Evolutionary conservation across 1,139 yeast genomes (phyloP), one percentile per base, ranked within the genome.

Genomic region (Wickerhamomyces sp.): DNA sequence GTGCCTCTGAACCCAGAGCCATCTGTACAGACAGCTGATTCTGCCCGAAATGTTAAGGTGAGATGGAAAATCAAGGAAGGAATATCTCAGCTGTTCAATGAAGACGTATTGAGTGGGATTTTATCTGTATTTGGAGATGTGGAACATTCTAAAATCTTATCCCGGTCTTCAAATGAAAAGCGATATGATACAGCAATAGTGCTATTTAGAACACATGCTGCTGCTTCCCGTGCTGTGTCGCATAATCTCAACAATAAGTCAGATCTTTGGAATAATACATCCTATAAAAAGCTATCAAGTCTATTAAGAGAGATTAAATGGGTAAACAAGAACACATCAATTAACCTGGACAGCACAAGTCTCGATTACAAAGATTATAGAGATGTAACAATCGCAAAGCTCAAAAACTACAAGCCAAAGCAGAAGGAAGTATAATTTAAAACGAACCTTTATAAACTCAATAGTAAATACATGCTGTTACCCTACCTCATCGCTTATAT

Each of bases 121-220:
- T 34, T 54, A 37, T 42, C 51, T 2, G 43, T 48, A 3, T 54
- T 54, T 44, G 58, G 58, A 0, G 31, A 19, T 3, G 44, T 52
- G 14, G 47, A 45, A 20, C 12, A 18, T 3, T 42, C 41, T 5
- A 19, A 39, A 19, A 46, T 49, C 14, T 4, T 44, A 5, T 41
- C 44, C 3, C 44, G 45, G 24, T 31, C 36, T 17, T 30, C 45
- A 4, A 36, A 20, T 3, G 45, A 49, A 2, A 35, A 28, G 12
- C 44, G 40, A 25, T 45, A 48, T 27, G 49, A 49, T 19, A 17
- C 43, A 2, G 55, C 51, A 1, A 24, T 47, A 6, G 48, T 47
- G 6, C 31, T 35, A 3, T 54, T 43, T 31, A 36, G 31, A n/a
- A 4, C 33, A 3, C 4, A 27, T 3, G 5, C 24, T 2, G 34